These are phyloP conservation scores for Kodamaea derodonti DNA, from an alignment of 1,139 yeast genomes.

Conservation along the genomic window DNA sequence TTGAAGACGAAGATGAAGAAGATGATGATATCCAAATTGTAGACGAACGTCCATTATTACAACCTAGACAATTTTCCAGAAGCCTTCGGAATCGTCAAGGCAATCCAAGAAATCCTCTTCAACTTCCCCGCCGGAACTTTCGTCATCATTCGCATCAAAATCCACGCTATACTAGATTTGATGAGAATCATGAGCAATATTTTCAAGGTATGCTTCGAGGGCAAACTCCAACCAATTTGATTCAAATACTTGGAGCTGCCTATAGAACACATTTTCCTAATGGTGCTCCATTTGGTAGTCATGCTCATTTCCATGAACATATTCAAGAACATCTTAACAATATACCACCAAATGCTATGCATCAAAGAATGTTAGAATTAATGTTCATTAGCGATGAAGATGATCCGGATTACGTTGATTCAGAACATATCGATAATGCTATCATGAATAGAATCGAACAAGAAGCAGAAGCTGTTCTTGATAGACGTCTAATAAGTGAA, in stretches of 20 bases:
- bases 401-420: constrained; percentile 8
- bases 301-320: not conserved
- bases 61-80: no score
- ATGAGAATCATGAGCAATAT: no score
- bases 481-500: constrained; percentile 31
- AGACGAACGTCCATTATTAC: constrained; percentile 17
- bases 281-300: not conserved
- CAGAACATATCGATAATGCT: constrained; percentile 21
- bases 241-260: not conserved
- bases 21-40: constrained; percentile 20
- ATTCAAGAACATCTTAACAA: not conserved
- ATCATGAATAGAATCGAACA: constrained; percentile 42
- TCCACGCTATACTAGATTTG: no score
- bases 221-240: not conserved
- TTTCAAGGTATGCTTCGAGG: no score
- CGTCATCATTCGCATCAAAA: no score
- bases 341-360: not conserved
- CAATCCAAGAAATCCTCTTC: no score
- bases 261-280: not conserved
- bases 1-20: constrained; percentile 1
- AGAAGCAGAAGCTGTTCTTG: constrained; percentile 37
- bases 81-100: no score
- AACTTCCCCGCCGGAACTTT: no score
- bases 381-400: constrained; percentile 3
- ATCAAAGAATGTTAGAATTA: not conserved